Evolutionary conservation across 352 stramenopile species (phyloP).

Genomic region (Pelagophyceae sp.): DNA sequence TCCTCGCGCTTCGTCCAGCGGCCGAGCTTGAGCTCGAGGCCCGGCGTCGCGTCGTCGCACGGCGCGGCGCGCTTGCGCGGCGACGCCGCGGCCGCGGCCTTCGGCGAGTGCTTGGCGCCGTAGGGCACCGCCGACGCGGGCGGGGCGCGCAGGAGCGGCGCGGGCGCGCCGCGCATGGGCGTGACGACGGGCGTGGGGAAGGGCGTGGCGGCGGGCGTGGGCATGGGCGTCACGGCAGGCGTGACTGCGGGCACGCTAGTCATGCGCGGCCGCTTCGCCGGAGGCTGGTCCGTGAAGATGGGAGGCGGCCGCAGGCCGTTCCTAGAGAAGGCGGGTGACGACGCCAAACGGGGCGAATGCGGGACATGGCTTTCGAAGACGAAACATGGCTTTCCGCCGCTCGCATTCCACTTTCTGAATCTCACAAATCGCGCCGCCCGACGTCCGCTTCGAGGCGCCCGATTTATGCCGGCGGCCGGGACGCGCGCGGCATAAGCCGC

Average conservation of each 20-base stretch:
- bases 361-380: too few species aligned
- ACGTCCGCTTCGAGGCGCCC: too few species aligned
- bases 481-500: too few species aligned
- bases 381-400: too few species aligned
- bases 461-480: too few species aligned
- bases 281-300: slow-evolving; percentile 1
- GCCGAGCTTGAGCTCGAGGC: background rate
- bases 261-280: background rate
- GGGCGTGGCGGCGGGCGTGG: background rate
- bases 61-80: background rate
- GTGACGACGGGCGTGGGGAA: background rate
- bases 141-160: background rate
- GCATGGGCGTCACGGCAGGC: background rate
- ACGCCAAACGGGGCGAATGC: too few species aligned
- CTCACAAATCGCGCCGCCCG: too few species aligned
- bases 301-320: background rate
- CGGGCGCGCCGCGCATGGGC: background rate
- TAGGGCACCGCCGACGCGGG: background rate
- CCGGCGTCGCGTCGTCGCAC: background rate
- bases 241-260: background rate
- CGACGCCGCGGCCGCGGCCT: background rate
- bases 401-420: too few species aligned
- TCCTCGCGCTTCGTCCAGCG: slow-evolving; percentile 20
- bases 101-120: background rate
- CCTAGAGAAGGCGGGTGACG: too few species aligned